A percentile compares a stretch with the other conserved stretches of the same genome.
phyloP scores from a whole-genome alignment of 129 eudicot species.

The Oenanthe sinensis region DNA sequence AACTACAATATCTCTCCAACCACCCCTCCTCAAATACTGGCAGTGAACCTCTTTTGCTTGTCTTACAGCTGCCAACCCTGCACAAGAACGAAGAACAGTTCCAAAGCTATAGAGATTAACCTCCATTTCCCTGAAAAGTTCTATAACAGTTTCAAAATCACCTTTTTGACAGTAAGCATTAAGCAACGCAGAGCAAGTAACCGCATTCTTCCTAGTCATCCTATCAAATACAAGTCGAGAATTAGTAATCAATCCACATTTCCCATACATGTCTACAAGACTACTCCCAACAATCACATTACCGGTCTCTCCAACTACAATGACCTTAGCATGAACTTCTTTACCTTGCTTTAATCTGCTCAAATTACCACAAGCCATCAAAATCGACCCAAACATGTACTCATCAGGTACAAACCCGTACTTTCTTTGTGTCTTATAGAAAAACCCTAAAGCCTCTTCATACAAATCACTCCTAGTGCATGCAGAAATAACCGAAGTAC shows the following conservation, averaged over 20 bases:
- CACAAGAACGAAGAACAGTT: conserved; percentile 84
- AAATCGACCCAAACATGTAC: conserved; percentile 57
- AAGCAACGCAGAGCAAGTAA: conserved; percentile 67
- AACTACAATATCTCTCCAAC: conserved; percentile 47
- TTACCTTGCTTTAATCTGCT: conserved; percentile 62
- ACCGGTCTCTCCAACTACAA: conserved; percentile 41
- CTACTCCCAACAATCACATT: conserved; percentile 66
- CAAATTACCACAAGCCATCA: conserved; percentile 74
- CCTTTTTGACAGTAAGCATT: conserved; percentile 72
- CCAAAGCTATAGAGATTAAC: conserved; percentile 69
- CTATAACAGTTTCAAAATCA: conserved; percentile 36
- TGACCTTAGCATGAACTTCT: conserved; percentile 52
- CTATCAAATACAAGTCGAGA: conserved; percentile 56
- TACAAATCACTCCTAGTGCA: conserved; percentile 59
- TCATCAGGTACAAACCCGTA: conserved; percentile 41
- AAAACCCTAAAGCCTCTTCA: conserved; percentile 49
- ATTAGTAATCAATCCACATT: conserved; percentile 51
- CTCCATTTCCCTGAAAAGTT: conserved; percentile 45
- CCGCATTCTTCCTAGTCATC: conserved; percentile 53
- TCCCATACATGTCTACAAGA: conserved; percentile 84
- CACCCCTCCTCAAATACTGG: conserved; percentile 53
- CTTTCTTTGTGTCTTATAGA: conserved; percentile 35
- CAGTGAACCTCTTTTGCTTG: conserved; percentile 79
- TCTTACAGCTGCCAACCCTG: conserved; percentile 71
- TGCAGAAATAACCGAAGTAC: conserved; percentile 75